Percentiles rank a stretch among this genome's conserved stretches.
Conservation (phyloP, 306 rosid species). For the Rosa rugosa region DNA sequence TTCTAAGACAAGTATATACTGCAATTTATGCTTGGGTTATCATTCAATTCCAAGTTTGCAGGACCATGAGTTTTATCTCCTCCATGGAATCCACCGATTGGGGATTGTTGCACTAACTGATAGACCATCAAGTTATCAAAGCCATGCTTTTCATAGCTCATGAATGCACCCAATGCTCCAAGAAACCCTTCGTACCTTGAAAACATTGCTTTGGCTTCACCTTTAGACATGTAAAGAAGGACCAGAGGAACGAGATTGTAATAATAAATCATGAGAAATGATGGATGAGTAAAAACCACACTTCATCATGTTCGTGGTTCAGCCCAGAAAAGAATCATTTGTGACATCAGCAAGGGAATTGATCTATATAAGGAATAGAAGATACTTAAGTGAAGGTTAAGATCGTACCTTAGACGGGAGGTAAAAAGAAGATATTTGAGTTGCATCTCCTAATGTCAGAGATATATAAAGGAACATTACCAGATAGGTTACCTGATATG, state of each 20-base stretch:
- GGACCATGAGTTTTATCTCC: conserved; percentile 38
- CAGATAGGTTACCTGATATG: conserved; percentile 67
- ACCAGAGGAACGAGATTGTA: neutral
- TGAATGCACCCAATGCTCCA: conserved; percentile 87
- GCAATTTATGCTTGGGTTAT: conserved; percentile 73
- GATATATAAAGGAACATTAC: conserved; percentile 94
- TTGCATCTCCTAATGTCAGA: conserved; percentile 74
- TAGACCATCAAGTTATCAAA: conserved; percentile 51
- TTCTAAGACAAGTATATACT: conserved; percentile 53
- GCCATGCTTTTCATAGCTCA: conserved; percentile 71
- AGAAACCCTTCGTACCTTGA: conserved; percentile 92
- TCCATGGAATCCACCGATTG: conserved; percentile 32
- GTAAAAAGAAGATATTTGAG: conserved; percentile 62
- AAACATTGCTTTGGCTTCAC: conserved; percentile 93
- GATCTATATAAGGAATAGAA: neutral
- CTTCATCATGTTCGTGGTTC: neutral
- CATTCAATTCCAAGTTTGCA: conserved; percentile 49
- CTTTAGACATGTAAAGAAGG: conserved; percentile 72
- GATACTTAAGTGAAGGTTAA: conserved; percentile 7
- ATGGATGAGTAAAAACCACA: neutral
- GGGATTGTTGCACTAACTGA: conserved; percentile 38
- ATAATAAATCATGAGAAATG: neutral
- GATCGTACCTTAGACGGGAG: conserved; percentile 78
- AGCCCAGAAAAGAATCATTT: neutral
- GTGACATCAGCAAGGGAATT: neutral